Evolutionary conservation across 768 basidiomycete genomes (phyloP), one percentile per base, ranked within the genome.

Genomic region (Dacryopinax primogenitus): DNA sequence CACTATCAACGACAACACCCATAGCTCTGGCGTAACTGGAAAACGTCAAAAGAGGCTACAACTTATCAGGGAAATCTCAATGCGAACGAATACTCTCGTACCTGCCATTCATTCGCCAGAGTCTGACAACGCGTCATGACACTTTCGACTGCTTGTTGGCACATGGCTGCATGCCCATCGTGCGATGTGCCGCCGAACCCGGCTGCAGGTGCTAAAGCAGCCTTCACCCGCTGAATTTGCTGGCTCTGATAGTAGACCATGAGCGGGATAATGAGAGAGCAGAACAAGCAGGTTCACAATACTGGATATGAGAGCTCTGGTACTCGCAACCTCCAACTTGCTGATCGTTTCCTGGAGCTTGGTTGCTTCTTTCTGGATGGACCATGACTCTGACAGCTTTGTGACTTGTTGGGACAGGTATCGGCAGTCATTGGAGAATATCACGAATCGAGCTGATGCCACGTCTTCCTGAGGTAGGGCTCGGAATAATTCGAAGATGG

Each of bases 401-500:
- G 76, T 77, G 0, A 86, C 72, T 69, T 86, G 65, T 13, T 61
- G 32, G 0, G 76, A 68, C 30, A 94, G 79, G 72, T 86, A 90
- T 23, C 81, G 70, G 68, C 86, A 90, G 67, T 94, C 87, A 72
- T 96, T 96, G 18, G 89, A 85, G 72, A 87, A 23, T 15, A 58
- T 58, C 26, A 58, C 51, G 18, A 28, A 58, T 58, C 51, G 51
- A 15, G 51, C 26, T 11, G 51, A 58, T 58, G 51, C 51, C 12
- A 58, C 21, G 18, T 58, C 51, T 21, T 58, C 51, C 18, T 58
- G 90, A 72, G 88, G 84, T 28, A 96, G 73, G 1, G 90, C 89
- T 45, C 87, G 82, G 75, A 85, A 88, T 9, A 96, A 76, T 64
- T 94, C 92, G 64, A 95, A 78, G 1, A 85, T 78, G 18, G 86